A percentile compares a stretch with the other conserved stretches of the same genome.
These are phyloP conservation scores for Aspergillus incahuasiensis DNA, from an alignment of 495 filamentous ascomycete species.

Conservation along the genomic window DNA sequence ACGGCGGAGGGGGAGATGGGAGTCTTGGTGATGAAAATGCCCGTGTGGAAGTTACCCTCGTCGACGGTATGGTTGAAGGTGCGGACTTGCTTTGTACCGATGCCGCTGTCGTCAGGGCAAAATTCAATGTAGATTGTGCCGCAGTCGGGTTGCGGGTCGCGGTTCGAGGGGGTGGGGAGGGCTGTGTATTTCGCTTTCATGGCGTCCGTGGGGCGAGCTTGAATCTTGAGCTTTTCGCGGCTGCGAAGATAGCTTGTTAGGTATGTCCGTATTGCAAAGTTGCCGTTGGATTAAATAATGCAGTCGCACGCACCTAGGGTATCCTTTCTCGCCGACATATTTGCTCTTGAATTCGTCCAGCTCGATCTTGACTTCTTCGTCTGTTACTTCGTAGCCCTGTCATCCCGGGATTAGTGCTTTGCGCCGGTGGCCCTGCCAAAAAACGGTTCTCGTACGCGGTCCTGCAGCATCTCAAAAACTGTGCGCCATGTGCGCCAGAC, in stretches of 20 bases:
- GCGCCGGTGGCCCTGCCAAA: background rate
- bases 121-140: constrained; percentile 95
- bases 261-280: constrained; percentile 57
- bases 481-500: constrained; percentile 88
- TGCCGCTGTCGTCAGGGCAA: constrained; percentile 58
- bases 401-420: background rate
- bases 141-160: constrained; percentile 63
- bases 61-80: constrained; percentile 77
- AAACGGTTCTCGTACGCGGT: constrained; percentile 53
- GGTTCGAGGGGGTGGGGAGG: constrained; percentile 57
- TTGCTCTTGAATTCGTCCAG: constrained; percentile 67
- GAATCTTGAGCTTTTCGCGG: constrained; percentile 78
- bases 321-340: constrained; percentile 65
- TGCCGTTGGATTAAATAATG: too few species aligned
- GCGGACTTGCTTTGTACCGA: constrained; percentile 90
- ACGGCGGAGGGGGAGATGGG: constrained; percentile 74
- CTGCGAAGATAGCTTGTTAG: constrained; percentile 60
- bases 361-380: constrained; percentile 80
- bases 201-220: constrained; percentile 68
- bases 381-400: constrained; percentile 87
- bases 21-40: constrained; percentile 80
- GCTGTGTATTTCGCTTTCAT: constrained; percentile 83
- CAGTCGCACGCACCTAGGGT: constrained; percentile 62
- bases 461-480: constrained; percentile 80
- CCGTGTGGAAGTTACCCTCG: constrained; percentile 74